These are phyloP conservation scores for Hymenoscyphus repandus DNA, from an alignment of 2,329 filamentous ascomycete genomes.

Conservation along the genomic window DNA sequence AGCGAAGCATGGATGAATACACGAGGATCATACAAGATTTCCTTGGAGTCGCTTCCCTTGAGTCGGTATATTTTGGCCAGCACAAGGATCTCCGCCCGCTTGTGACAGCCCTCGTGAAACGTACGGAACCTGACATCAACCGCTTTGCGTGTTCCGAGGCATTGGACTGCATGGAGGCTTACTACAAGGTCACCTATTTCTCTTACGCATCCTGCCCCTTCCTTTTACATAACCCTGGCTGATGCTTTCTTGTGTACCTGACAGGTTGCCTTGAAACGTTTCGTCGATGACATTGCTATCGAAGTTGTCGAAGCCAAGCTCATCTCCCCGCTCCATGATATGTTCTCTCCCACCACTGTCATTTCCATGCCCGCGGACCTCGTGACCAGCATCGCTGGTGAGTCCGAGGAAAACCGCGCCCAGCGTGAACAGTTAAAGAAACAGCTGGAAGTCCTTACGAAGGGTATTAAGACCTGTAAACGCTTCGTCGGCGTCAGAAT, in stretches of 20 bases:
- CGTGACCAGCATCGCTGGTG: conserved; percentile 36
- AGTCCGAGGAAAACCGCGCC: conserved; percentile 35
- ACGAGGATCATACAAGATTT: conserved; percentile 20
- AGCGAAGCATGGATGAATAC: conserved; percentile 12
- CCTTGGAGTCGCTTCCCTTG: conserved; percentile 22
- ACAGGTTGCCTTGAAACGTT: conserved; percentile 40
- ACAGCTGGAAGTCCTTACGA: conserved; percentile 35
- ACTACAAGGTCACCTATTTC: conserved; percentile 34
- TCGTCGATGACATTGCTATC: conserved; percentile 39
- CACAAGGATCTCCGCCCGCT: conserved; percentile 20
- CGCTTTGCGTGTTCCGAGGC: conserved; percentile 30
- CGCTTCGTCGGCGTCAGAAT: conserved; percentile 1
- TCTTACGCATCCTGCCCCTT: neutral
- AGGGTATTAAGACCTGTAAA: conserved; percentile 31
- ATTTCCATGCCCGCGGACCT: conserved; percentile 33
- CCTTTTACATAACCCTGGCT: neutral
- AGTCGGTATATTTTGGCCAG: conserved; percentile 13
- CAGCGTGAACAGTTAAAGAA: conserved; percentile 34
- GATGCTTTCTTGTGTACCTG: conserved; percentile 1
- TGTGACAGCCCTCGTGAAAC: conserved; percentile 17
- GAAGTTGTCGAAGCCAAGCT: conserved; percentile 39
- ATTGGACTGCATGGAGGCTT: conserved; percentile 36
- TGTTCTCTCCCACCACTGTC: conserved; percentile 37
- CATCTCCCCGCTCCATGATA: conserved; percentile 32
- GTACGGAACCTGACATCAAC: conserved; percentile 29